phyloP scores from a whole-genome alignment of 2,329 filamentous ascomycete genomes.

The Metarhizium guizhouense region DNA sequence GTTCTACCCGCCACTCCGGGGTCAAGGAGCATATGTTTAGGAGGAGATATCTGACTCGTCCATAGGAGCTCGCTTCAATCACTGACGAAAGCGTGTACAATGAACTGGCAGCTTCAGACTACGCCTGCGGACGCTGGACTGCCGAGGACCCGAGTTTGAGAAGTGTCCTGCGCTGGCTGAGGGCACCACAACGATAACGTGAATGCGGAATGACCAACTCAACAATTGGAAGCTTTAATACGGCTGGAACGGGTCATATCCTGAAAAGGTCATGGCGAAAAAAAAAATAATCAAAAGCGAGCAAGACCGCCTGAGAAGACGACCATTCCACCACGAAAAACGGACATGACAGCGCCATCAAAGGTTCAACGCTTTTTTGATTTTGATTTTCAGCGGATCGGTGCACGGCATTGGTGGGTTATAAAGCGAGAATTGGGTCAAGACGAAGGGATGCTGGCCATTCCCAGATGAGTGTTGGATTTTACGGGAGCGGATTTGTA shows the following conservation, averaged over 20 bases:
- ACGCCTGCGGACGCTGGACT: constrained; percentile 50
- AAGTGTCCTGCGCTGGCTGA: constrained; percentile 50
- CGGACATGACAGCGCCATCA: neutral
- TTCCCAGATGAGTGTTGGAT: neutral
- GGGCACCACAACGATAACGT: constrained; percentile 20
- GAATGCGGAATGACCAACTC: neutral
- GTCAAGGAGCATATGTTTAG: neutral
- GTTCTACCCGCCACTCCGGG: neutral
- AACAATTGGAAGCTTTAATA: neutral
- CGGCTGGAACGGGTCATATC: neutral
- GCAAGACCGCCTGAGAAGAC: neutral
- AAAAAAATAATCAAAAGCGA: neutral
- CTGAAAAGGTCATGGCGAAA: neutral
- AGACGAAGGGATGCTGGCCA: constrained; percentile 2
- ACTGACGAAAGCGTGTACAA: constrained; percentile 51
- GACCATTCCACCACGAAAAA: neutral
- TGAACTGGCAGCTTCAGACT: constrained; percentile 44
- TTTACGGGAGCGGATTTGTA: neutral
- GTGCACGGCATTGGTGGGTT: neutral
- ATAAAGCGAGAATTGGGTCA: neutral
- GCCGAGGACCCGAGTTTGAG: constrained; percentile 51
- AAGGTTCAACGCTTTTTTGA: no score
- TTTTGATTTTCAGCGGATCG: neutral
- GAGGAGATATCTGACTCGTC: neutral
- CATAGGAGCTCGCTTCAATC: constrained; percentile 47